phyloP scores from a whole-genome alignment of 345 rosid genomes.

The Garcia nutans region DNA sequence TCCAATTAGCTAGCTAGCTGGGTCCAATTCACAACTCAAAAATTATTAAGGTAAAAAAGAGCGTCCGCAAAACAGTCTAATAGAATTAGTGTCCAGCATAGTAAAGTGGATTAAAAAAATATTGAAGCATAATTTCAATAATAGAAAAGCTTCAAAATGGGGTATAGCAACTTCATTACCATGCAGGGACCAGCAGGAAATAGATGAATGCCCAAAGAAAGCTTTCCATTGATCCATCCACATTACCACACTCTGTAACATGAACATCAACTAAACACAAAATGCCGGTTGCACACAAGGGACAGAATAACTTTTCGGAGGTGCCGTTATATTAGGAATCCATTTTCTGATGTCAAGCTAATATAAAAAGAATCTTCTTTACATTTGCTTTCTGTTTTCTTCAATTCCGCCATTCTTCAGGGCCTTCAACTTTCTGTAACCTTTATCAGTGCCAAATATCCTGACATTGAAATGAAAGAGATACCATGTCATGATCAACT shows the following conservation, averaged over 20 bases:
- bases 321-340: conserved; percentile 16
- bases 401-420: conserved; percentile 47
- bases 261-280: conserved; percentile 23
- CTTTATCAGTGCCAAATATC: conserved; percentile 92
- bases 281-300: conserved; percentile 25
- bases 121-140: neutral
- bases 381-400: conserved; percentile 30
- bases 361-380: conserved; percentile 22
- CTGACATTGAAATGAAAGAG: conserved; percentile 35
- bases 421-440: conserved; percentile 83
- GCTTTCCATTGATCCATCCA: conserved; percentile 30
- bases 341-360: conserved; percentile 28
- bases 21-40: conserved; percentile 1
- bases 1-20: neutral
- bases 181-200: conserved; percentile 16
- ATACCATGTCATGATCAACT: neutral
- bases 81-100: neutral
- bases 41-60: neutral
- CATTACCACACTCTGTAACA: conserved; percentile 24
- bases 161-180: conserved; percentile 27
- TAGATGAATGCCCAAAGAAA: conserved; percentile 21
- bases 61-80: neutral
- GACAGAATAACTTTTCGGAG: conserved; percentile 21
- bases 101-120: neutral
- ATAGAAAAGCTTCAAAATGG: neutral